A percentile compares a stretch with the other conserved stretches of the same genome.
Conservation (phyloP, 139 green algal species). For the Astrephomene gubernaculifera region DNA sequence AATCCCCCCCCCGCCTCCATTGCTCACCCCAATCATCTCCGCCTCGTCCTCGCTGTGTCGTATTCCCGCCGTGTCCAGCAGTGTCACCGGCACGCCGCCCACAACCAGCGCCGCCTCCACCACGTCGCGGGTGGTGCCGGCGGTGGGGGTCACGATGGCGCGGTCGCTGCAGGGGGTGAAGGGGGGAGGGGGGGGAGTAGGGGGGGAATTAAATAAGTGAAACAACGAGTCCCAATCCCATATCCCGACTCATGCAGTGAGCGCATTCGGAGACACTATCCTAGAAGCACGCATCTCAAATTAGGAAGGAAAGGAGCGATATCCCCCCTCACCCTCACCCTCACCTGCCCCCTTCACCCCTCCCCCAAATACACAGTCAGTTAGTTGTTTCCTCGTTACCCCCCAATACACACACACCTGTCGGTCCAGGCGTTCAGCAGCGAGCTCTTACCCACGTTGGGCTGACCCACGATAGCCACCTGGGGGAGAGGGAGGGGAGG, state of each 20-base stretch:
- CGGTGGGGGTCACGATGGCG: slow-evolving; percentile 95
- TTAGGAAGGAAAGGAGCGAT: no score
- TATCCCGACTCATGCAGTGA: no score
- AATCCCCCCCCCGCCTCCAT: no score
- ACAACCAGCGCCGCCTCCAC: slow-evolving; percentile 89
- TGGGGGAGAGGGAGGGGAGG: no score
- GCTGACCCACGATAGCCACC: slow-evolving; percentile 92
- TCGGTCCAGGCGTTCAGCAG: slow-evolving; percentile 94
- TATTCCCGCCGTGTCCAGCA: slow-evolving; percentile 89
- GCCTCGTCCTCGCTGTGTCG: slow-evolving; percentile 81
- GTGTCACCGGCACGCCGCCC: slow-evolving; percentile 85
- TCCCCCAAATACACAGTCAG: no score
- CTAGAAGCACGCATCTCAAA: background rate
- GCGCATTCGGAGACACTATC: no score
- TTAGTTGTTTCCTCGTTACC: no score
- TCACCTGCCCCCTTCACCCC: no score
- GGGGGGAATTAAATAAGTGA: no score
- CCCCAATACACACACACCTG: no score
- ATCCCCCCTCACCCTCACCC: no score
- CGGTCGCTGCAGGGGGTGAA: slow-evolving; percentile 42
- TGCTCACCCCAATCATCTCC: slow-evolving; percentile 88
- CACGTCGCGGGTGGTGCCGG: slow-evolving; percentile 96
- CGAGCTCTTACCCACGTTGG: slow-evolving; percentile 97
- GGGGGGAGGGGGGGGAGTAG: background rate
- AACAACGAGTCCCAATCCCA: no score